Base-by-base conservation (phyloP, 805 yeast species). In the Debaryomyces hansenii region DNA sequence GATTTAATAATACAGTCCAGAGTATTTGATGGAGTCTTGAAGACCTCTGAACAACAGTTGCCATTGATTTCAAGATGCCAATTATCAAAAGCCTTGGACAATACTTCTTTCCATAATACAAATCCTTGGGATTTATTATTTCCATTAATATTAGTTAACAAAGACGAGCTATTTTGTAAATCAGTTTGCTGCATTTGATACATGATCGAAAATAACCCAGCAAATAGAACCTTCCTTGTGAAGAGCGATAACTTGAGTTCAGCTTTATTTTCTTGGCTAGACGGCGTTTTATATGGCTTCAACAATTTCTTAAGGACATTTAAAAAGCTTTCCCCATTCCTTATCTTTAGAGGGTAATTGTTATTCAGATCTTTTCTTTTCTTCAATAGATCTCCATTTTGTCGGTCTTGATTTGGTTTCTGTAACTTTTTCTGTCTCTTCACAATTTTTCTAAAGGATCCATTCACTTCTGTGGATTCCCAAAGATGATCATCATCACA, bases 21-120 rank as follows among this genome's bases (percentile, higher is more conserved):
- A 4, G 11, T 11, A 9, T 5, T 11, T 31, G 34, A 9, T 3
- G 14, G 34, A 11, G 16, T 12, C 11, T 31, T 31, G 34, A 14
- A 31, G 7, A n/a, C 16, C 5, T 14, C 34, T 8, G 34, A 14
- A 14, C 34, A 31, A 14, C 34, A 31, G 14, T 12, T 31, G 14
- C 34, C 34, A 31, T 31, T 31, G 11, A 31, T 31, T 31, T 31
- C 34, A 12, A 31, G 16, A 31, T 31, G 7, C 34, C 34, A 31
- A 11, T 78, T 79, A 54, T 89, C 87, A 55, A 86, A 75, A 2
- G 92, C 88, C 34, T 80, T 80, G 1, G 85, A 77, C 14, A 90
- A 63, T 10, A 83, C 67, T 48, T 85, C 89, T 57, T 87, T 80
- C 96, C 96, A 89, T 3, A 49, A 66, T 77, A 69, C 76, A 49